Conservation (phyloP, 2,329 filamentous ascomycete genomes). For the Monascus ruber region DNA sequence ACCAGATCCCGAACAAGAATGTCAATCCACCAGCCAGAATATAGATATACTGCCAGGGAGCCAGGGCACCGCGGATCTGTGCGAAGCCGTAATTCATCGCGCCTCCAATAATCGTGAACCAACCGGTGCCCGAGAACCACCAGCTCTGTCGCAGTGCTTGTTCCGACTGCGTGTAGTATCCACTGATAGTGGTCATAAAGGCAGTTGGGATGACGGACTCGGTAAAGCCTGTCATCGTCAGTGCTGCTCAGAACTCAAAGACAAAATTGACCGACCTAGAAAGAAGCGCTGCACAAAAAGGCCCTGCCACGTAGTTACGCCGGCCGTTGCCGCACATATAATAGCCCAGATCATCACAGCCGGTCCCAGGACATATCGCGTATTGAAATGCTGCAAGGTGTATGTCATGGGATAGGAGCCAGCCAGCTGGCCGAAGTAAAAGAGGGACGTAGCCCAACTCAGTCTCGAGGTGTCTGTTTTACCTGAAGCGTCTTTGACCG, state of each 20-base stretch:
- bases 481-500: constrained; percentile 43
- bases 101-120: constrained; percentile 52
- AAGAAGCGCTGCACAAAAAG: constrained; percentile 58
- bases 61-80: constrained; percentile 46
- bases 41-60: constrained; percentile 61
- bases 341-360: constrained; percentile 49
- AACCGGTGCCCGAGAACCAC: constrained; percentile 52
- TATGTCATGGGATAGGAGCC: constrained; percentile 66
- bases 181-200: constrained; percentile 53
- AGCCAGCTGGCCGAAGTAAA: constrained; percentile 70
- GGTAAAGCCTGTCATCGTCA: constrained; percentile 33
- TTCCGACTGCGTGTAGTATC: constrained; percentile 55
- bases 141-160: constrained; percentile 54
- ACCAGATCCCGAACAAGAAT: constrained; percentile 52
- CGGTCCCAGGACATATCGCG: constrained; percentile 51
- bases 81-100: constrained; percentile 57
- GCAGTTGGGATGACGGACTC: constrained; percentile 55
- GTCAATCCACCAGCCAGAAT: constrained; percentile 53
- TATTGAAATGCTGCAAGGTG: constrained; percentile 55
- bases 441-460: constrained; percentile 66
- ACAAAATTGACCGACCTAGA: constrained; percentile 22
- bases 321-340: constrained; percentile 58
- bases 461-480: constrained; percentile 56
- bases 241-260: neutral
- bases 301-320: constrained; percentile 51